phyloP scores from a whole-genome alignment of 495 filamentous ascomycete genomes.

The Hyaloscypha variabilis region DNA sequence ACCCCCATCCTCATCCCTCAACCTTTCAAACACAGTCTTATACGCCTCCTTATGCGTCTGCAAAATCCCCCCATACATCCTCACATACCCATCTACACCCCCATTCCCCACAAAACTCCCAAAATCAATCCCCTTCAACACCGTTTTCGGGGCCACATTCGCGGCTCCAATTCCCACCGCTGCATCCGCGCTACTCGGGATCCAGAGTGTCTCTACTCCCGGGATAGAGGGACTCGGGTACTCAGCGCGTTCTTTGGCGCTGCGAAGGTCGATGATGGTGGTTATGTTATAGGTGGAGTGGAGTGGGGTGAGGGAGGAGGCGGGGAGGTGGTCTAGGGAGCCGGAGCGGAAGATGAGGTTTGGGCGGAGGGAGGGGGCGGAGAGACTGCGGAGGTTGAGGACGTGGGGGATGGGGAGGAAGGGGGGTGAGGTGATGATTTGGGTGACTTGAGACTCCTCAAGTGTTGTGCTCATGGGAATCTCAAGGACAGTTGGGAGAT shows the following conservation, averaged over 20 bases:
- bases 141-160: background rate
- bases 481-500: background rate
- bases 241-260: constrained; percentile 36
- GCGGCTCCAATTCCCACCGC: background rate
- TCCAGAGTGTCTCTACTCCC: constrained; percentile 45
- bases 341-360: constrained; percentile 58
- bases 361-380: constrained; percentile 42
- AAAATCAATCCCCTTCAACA: constrained; percentile 15
- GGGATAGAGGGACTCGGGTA: constrained; percentile 41
- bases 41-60: constrained; percentile 38
- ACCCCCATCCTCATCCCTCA: constrained; percentile 37
- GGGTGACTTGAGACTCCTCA: background rate
- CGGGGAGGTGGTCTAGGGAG: constrained; percentile 40
- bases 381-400: constrained; percentile 53
- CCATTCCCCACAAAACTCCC: constrained; percentile 41
- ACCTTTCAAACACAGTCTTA: constrained; percentile 40
- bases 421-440: constrained; percentile 6
- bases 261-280: constrained; percentile 47
- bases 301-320: constrained; percentile 40
- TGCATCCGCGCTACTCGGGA: background rate
- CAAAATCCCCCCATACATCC: constrained; percentile 47
- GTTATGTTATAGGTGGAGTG: constrained; percentile 40
- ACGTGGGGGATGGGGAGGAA: constrained; percentile 41
- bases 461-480: background rate
- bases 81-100: constrained; percentile 42